A percentile compares a stretch with the other conserved stretches of the same genome.
Conservation (phyloP, 2,329 filamentous ascomycete species). For the Ascomycota sp. region DNA sequence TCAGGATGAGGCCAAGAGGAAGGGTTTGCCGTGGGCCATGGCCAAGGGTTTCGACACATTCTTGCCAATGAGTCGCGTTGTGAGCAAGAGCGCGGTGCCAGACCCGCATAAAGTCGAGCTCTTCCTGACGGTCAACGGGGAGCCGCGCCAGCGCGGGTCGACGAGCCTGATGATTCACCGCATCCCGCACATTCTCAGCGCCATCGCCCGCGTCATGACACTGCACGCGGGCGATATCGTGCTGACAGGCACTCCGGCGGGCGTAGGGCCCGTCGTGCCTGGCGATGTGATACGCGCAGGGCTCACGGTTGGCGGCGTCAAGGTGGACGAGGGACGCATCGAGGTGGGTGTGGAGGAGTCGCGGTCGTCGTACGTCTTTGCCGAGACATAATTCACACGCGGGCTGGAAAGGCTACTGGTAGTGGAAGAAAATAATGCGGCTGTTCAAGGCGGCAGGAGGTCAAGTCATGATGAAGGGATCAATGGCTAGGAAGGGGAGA, state of each 20-base stretch:
- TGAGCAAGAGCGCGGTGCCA: constrained; percentile 59
- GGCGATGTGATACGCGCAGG: constrained; percentile 80
- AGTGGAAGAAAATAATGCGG: too few relatives aligned
- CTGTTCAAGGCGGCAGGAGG: too few relatives aligned
- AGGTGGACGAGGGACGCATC: constrained; percentile 67
- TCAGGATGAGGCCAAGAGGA: constrained; percentile 92
- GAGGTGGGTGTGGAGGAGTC: constrained; percentile 70
- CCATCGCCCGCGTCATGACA: constrained; percentile 91
- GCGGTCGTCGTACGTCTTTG: constrained; percentile 56
- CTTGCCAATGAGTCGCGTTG: constrained; percentile 64
- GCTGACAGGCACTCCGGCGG: constrained; percentile 92
- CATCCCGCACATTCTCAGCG: constrained; percentile 69
- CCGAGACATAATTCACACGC: constrained; percentile 50
- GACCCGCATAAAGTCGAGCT: constrained; percentile 80
- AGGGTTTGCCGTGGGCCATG: constrained; percentile 83
- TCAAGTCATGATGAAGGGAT: too few relatives aligned
- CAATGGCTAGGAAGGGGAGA: too few relatives aligned
- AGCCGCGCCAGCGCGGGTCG: constrained; percentile 62
- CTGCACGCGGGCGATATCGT: constrained; percentile 82
- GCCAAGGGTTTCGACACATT: constrained; percentile 98
- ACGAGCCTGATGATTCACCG: constrained; percentile 90
- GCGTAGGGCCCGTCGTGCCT: constrained; percentile 66
- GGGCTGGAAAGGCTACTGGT: too few relatives aligned
- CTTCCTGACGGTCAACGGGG: constrained; percentile 65
- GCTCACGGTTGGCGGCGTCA: constrained; percentile 58